A percentile compares a stretch with the other conserved stretches of the same genome.
phyloP scores from a whole-genome alignment of 2,329 filamentous ascomycete genomes.

The Talaromyces marneffei region DNA sequence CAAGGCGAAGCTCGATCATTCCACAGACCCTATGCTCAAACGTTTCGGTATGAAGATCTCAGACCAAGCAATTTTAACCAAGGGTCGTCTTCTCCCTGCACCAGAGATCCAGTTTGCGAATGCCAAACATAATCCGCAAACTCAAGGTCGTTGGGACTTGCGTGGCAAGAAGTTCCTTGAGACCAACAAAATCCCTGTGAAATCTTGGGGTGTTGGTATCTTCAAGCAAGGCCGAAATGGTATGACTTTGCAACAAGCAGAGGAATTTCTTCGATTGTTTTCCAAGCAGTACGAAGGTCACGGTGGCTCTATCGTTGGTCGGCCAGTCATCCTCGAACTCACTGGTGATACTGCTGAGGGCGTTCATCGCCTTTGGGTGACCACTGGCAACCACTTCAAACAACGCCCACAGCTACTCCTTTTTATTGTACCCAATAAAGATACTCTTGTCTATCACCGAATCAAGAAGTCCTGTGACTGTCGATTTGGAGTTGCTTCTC shows the following conservation, averaged over 20 bases:
- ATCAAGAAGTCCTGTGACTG: constrained; percentile 89
- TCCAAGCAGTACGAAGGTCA: constrained; percentile 55
- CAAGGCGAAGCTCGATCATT: constrained; percentile 62
- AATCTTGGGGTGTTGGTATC: constrained; percentile 69
- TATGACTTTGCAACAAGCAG: constrained; percentile 39
- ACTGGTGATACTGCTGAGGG: constrained; percentile 47
- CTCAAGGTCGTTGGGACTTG: constrained; percentile 77
- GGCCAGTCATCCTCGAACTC: constrained; percentile 43
- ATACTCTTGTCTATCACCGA: constrained; percentile 67
- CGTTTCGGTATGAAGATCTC: constrained; percentile 71
- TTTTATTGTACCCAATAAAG: constrained; percentile 67
- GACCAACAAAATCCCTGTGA: constrained; percentile 57
- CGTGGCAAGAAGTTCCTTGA: constrained; percentile 71
- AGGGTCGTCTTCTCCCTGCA: constrained; percentile 64
- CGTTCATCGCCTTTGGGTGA: constrained; percentile 51
- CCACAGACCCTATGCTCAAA: constrained; percentile 61
- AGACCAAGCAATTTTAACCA: constrained; percentile 56
- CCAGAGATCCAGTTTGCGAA: constrained; percentile 66
- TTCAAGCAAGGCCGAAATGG: constrained; percentile 53
- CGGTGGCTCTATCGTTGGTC: constrained; percentile 50
- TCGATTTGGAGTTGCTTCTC: constrained; percentile 74
- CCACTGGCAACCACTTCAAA: constrained; percentile 50
- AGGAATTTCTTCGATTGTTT: constrained; percentile 57
- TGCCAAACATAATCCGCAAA: constrained; percentile 54
- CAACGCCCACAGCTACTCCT: constrained; percentile 68